Percentiles rank a stretch among this genome's conserved stretches.
phyloP scores from a whole-genome alignment of 176 grass and related monocot species.

The Triticum monococcum region DNA sequence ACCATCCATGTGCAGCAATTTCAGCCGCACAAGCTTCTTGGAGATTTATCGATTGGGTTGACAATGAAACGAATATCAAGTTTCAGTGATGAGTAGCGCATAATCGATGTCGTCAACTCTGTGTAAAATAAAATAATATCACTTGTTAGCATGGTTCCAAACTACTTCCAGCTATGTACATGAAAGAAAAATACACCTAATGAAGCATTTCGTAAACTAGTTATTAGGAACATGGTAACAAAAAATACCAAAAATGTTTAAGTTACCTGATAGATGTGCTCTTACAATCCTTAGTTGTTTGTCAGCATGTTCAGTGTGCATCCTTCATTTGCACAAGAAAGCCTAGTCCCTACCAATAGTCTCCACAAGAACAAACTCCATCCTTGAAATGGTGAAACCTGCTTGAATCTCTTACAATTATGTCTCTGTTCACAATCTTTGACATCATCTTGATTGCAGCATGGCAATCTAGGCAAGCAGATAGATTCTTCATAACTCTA shows the following conservation, averaged over 20 bases:
- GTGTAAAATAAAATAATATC: not conserved
- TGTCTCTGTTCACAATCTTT: conserved; percentile 67
- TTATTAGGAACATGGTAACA: not conserved
- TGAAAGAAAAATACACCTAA: conserved; percentile 31
- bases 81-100: not conserved
- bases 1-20: not conserved
- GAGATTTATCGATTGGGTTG: not conserved
- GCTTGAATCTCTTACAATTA: conserved; percentile 68
- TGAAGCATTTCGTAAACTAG: not conserved
- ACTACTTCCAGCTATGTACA: conserved; percentile 55
- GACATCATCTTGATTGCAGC: conserved; percentile 72
- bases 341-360: conserved; percentile 58
- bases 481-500: conserved; percentile 77
- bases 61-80: not conserved
- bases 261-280: conserved; percentile 20
- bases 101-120: not conserved
- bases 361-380: conserved; percentile 74
- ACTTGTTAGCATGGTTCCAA: not conserved
- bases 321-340: not conserved
- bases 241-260: not conserved
- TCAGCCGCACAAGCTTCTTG: not conserved
- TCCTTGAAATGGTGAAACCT: conserved; percentile 85
- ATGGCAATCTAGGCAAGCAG: conserved; percentile 64
- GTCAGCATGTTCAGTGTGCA: not conserved
- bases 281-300: not conserved